These are phyloP conservation scores for Hydnum rufescens DNA, from an alignment of 768 basidiomycete species.

Conservation along the genomic window DNA sequence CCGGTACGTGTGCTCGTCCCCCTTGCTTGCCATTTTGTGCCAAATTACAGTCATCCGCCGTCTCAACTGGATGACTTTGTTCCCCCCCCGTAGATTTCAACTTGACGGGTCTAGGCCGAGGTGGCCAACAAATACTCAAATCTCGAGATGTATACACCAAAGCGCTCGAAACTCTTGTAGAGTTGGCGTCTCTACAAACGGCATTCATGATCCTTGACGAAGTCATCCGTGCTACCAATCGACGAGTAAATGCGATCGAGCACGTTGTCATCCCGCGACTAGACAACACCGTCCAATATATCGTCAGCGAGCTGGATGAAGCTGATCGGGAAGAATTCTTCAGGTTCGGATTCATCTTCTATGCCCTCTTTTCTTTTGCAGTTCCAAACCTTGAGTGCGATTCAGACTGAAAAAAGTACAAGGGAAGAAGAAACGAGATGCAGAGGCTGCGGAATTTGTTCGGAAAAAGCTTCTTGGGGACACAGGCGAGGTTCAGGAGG, in stretches of 20 bases:
- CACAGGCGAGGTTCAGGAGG: slow-evolving; percentile 12
- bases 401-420: slow-evolving; percentile 88
- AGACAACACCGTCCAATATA: slow-evolving; percentile 96
- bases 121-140: slow-evolving; percentile 86
- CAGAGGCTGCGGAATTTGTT: slow-evolving; percentile 21
- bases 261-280: slow-evolving; percentile 89
- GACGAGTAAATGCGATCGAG: slow-evolving; percentile 96
- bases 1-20: slow-evolving; percentile 29
- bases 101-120: slow-evolving; percentile 87
- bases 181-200: slow-evolving; percentile 89
- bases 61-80: background rate
- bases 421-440: slow-evolving; percentile 86
- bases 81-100: slow-evolving; percentile 53
- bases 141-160: slow-evolving; percentile 97
- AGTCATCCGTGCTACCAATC: slow-evolving; percentile 97
- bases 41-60: background rate
- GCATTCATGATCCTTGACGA: slow-evolving; percentile 98
- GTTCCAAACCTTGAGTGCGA: slow-evolving; percentile 19
- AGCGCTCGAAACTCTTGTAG: slow-evolving; percentile 90
- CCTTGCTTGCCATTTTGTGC: background rate
- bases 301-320: slow-evolving; percentile 92
- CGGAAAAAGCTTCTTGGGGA: slow-evolving; percentile 12
- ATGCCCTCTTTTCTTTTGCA: too few species aligned
- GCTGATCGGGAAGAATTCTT: slow-evolving; percentile 97
- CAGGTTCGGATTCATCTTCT: slow-evolving; percentile 28